These are phyloP conservation scores for Camptophora hylomeconis DNA, from an alignment of 2,329 filamentous ascomycete species.

Conservation along the genomic window DNA sequence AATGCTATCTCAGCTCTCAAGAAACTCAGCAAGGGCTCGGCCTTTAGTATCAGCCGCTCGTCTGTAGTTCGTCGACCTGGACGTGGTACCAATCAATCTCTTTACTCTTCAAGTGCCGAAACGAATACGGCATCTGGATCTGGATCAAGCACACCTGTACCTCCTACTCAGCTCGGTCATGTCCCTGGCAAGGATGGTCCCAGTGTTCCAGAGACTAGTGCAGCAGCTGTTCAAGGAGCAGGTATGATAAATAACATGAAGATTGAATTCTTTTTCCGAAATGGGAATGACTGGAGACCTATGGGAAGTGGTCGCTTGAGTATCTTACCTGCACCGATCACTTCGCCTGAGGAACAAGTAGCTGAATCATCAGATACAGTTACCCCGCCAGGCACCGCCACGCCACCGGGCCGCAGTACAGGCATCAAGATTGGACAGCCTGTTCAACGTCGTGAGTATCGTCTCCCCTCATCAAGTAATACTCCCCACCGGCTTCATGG, in stretches of 20 bases:
- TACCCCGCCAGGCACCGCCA: constrained; percentile 12
- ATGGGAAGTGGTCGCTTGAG: constrained; percentile 73
- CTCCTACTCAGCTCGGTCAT: constrained; percentile 26
- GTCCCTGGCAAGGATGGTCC: constrained; percentile 45
- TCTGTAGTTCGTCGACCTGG: constrained; percentile 40
- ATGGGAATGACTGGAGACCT: constrained; percentile 74
- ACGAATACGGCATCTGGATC: constrained; percentile 21
- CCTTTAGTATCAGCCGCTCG: constrained; percentile 74
- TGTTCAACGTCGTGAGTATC: constrained; percentile 18
- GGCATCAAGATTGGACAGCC: constrained; percentile 11
- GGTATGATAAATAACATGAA: constrained; percentile 64
- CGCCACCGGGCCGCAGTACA: constrained; percentile 15
- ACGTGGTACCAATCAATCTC: constrained; percentile 26
- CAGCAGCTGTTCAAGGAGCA: constrained; percentile 37
- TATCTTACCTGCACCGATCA: constrained; percentile 50
- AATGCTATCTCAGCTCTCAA: constrained; percentile 68
- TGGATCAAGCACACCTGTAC: constrained; percentile 30
- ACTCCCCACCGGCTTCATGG: constrained; percentile 34
- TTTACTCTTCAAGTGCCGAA: constrained; percentile 35
- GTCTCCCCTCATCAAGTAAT: constrained; percentile 15
- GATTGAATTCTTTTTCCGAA: constrained; percentile 70
- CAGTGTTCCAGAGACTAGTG: constrained; percentile 26
- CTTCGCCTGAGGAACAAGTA: too few species aligned
- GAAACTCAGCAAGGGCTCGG: constrained; percentile 58
- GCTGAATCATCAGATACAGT: not conserved